Percentiles rank a stretch among this genome's conserved stretches.
Conservation (phyloP, 2,329 filamentous ascomycete genomes). For the Monosporascus sp. region DNA sequence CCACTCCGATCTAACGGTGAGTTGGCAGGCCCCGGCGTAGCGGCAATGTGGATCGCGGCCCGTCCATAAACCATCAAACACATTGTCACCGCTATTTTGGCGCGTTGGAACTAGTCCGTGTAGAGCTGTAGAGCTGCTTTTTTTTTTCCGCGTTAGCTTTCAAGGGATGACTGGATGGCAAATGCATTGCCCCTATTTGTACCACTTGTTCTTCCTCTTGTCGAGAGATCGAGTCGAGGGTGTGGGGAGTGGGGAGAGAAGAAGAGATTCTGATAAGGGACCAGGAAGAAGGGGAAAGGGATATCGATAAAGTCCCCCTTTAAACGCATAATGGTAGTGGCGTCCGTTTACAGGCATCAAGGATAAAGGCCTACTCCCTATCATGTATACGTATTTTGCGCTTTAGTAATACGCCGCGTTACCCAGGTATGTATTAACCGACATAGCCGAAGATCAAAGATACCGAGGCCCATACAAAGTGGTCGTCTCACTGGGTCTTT, state of each 20-base stretch:
- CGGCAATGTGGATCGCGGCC: constrained; percentile 20
- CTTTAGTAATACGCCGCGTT: too few species aligned
- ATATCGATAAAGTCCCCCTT: neutral
- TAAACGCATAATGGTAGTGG: neutral
- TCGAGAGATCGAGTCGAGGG: too few species aligned
- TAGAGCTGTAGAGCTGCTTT: neutral
- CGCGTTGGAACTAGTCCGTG: too few species aligned
- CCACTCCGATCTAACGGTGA: constrained; percentile 15
- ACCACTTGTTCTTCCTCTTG: too few species aligned
- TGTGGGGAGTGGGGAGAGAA: neutral
- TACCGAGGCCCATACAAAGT: too few species aligned
- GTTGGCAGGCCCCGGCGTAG: constrained; percentile 20
- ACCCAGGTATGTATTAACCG: too few species aligned
- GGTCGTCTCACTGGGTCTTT: too few species aligned
- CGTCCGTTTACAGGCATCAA: too few species aligned
- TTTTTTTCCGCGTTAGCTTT: neutral
- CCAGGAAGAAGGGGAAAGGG: neutral
- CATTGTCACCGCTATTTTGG: constrained; percentile 28
- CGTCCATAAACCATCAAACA: constrained; percentile 23
- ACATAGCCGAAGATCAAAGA: too few species aligned
- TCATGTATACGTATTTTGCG: too few species aligned
- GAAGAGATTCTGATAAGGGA: neutral
- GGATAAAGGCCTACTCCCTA: too few species aligned
- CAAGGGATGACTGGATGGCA: neutral
- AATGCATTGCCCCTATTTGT: neutral